Conservation (phyloP, 75 land plant genomes). For the Sequoiadendron giganteum region DNA sequence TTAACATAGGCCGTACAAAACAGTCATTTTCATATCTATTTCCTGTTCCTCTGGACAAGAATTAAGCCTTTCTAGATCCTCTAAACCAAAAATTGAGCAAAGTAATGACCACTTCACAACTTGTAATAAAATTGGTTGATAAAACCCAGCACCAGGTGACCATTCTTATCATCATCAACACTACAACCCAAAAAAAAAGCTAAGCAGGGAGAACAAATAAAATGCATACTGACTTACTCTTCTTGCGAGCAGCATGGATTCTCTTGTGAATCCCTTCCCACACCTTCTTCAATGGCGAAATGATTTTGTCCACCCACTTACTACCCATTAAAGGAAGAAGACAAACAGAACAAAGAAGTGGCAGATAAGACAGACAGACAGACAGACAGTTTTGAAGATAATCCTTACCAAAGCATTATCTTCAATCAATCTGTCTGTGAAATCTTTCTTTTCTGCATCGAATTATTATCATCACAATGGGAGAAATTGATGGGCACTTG, state of each 20-base stretch:
- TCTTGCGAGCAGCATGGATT: conserved; percentile 2
- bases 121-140: neutral
- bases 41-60: too few relatives aligned
- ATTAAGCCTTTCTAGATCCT: too few relatives aligned
- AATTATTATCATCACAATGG: neutral
- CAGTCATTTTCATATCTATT: too few relatives aligned
- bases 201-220: neutral
- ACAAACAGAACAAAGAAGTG: neutral
- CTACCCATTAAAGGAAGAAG: neutral
- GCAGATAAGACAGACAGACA: neutral
- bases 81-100: too few relatives aligned
- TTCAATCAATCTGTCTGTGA: neutral
- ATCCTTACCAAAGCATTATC: neutral
- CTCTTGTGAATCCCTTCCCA: neutral
- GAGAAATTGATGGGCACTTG: neutral
- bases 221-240: neutral
- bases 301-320: conserved; percentile 11
- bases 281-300: neutral
- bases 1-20: too few relatives aligned
- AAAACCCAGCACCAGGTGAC: too few relatives aligned
- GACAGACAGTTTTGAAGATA: neutral
- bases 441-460: neutral
- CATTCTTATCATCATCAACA: neutral
- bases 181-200: neutral
- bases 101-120: too few relatives aligned